Percentiles rank a stretch among this genome's conserved stretches.
Conservation (phyloP, 2,329 filamentous ascomycete genomes). For the Xylaria sp. region DNA sequence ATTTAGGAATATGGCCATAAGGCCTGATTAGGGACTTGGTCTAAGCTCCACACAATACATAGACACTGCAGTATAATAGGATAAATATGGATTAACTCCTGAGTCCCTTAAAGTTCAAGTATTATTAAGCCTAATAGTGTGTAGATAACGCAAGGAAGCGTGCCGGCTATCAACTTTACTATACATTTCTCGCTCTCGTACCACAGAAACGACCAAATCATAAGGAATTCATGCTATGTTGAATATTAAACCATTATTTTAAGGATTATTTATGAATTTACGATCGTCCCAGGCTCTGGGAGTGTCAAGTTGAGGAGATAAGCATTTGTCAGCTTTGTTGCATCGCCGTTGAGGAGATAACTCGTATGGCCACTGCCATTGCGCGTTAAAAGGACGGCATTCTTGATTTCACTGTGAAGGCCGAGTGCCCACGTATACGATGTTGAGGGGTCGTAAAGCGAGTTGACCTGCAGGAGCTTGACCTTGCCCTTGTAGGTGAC, state of each 20-base stretch:
- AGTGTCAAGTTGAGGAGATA: conserved; percentile 51
- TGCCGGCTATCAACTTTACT: not conserved
- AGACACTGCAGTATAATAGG: not conserved
- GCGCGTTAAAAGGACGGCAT: conserved; percentile 52
- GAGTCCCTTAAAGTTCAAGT: not conserved
- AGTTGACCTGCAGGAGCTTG: conserved; percentile 53
- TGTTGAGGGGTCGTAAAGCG: conserved; percentile 54
- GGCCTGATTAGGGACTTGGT: not conserved
- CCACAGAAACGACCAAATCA: not conserved
- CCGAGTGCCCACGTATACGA: conserved; percentile 52
- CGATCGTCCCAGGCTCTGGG: conserved; percentile 46
- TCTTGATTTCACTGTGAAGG: conserved; percentile 48
- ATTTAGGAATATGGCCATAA: not conserved
- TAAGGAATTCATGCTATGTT: not conserved
- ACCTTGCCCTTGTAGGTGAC: conserved; percentile 43
- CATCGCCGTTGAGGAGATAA: conserved; percentile 48
- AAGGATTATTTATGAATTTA: conserved; percentile 19
- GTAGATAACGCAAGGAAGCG: not conserved
- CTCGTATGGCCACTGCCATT: conserved; percentile 55
- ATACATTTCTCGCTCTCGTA: not conserved
- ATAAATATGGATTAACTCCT: not conserved
- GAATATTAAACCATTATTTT: not conserved
- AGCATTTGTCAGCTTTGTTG: conserved; percentile 46
- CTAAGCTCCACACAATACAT: not conserved
- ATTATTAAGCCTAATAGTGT: not conserved